Evolutionary conservation across 495 filamentous ascomycete genomes (phyloP), one percentile per base, ranked within the genome.

Genomic region (Annulohypoxylon moriforme): DNA sequence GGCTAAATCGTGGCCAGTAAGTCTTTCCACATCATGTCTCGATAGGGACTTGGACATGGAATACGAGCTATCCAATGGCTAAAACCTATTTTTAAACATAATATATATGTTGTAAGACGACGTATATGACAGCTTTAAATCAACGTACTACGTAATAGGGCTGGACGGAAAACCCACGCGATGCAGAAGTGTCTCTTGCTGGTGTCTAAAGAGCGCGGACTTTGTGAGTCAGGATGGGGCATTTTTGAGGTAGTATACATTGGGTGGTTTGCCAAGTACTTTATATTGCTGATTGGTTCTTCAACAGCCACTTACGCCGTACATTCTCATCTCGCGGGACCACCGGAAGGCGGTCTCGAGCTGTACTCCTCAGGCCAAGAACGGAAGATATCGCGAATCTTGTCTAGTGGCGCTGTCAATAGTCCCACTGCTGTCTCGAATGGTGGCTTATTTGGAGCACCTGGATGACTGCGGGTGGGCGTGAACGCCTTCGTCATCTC

Each of bases 401-500:
- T 84, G 69, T 88, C 86, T n/a, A 88, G 57, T 6, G 84, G 86
- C 38, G 86, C 81, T 10, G 82, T 74, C 77, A 88, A 40, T 68
- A 88, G 64, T 6, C 82, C 85, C 10, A 72, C 81, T 0, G 75
- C 82, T 4, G 81, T 87, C 78, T 87, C 86, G 62, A 82, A 86
- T 0, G 82, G 84, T 4, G 84, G 85, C 60, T 80, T 82, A 53
- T 87, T 81, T 5, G 83, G 84, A 5, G 83, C 84, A 56, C 67
- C 73, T 18, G 87, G 87, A 73, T 90, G 88, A 18, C 84, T 85
- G 7, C 85, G 81, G 1, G 86, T 86, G 0, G 89, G 89, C 0
- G 87, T 85, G 72, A 91, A 89, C 34, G 82, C 79, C 78, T 92
- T 92, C 33, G 88, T 90, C 25, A 84, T 78, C 13, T 77, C 81